Evolutionary conservation across 2,329 filamentous ascomycete genomes (phyloP).

Genomic region (Penicillium sp.): DNA sequence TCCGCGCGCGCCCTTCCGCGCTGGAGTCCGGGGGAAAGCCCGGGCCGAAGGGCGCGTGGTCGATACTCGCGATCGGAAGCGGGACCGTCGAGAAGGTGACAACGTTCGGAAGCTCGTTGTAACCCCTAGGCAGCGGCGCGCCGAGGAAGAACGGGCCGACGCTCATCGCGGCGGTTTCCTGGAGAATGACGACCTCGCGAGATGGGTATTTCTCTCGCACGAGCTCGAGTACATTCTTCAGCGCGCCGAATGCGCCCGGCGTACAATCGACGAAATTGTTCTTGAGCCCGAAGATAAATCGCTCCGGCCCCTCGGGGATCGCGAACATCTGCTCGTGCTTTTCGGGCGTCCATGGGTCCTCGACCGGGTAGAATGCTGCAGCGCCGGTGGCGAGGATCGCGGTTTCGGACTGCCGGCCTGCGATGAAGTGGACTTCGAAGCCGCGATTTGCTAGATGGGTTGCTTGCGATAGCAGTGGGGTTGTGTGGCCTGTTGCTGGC

Average conservation of each 20-base stretch:
- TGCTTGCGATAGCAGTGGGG: conserved; percentile 8
- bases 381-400: conserved; percentile 5
- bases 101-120: background rate
- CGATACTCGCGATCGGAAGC: conserved; percentile 6
- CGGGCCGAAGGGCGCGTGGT: conserved; percentile 2
- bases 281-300: background rate
- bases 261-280: conserved; percentile 2
- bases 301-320: background rate
- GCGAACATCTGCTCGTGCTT: background rate
- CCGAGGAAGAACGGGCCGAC: conserved; percentile 7
- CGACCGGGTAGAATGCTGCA: conserved; percentile 1
- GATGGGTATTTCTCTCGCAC: conserved; percentile 2
- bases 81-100: conserved; percentile 4
- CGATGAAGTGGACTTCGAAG: conserved; percentile 11
- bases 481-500: conserved; percentile 2
- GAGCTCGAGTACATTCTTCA: background rate
- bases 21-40: conserved; percentile 8
- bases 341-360: background rate
- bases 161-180: conserved; percentile 1
- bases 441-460: conserved; percentile 2
- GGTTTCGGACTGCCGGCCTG: background rate
- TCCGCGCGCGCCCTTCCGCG: conserved; percentile 8
- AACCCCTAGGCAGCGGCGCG: conserved; percentile 8
- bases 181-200: conserved; percentile 6
- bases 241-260: background rate